Evolutionary conservation across 768 basidiomycete genomes (phyloP).

Genomic region (Trametes villosa): DNA sequence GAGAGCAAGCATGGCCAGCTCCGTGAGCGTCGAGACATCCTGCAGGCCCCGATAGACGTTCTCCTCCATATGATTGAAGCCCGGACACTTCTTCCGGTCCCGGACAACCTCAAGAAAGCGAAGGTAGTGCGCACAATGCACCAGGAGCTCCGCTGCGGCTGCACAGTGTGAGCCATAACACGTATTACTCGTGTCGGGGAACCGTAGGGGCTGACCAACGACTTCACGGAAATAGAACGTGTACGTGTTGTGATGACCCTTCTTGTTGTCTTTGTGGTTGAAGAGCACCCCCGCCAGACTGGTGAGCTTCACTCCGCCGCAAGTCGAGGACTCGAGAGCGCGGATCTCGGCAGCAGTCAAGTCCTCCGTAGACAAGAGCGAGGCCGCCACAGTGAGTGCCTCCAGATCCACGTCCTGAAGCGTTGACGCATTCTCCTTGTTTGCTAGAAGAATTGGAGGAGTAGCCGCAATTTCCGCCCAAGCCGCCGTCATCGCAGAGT

Average conservation of each 20-base stretch:
- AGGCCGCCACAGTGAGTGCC: background rate
- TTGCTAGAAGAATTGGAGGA: slow-evolving; percentile 16
- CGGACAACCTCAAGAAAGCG: slow-evolving; percentile 32
- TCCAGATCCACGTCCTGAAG: background rate
- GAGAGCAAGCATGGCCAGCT: slow-evolving; percentile 20
- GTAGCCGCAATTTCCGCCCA: slow-evolving; percentile 2
- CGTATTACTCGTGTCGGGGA: slow-evolving; percentile 42
- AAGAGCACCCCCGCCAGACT: slow-evolving; percentile 36
- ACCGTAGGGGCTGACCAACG: slow-evolving; percentile 30
- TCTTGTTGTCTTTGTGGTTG: slow-evolving; percentile 41
- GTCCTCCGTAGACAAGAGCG: background rate
- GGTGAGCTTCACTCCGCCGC: slow-evolving; percentile 34
- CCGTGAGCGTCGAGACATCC: slow-evolving; percentile 21
- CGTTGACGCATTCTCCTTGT: slow-evolving; percentile 21
- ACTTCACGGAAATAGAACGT: slow-evolving; percentile 29
- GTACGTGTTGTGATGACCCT: slow-evolving; percentile 38
- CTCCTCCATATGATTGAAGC: slow-evolving; percentile 41
- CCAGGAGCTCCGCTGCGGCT: slow-evolving; percentile 32
- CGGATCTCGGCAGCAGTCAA: background rate
- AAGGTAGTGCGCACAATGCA: slow-evolving; percentile 29
- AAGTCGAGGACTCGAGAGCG: background rate
- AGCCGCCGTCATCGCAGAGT: slow-evolving; percentile 1
- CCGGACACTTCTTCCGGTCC: slow-evolving; percentile 29
- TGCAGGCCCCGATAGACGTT: slow-evolving; percentile 23
- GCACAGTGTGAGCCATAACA: no score